These are phyloP conservation scores for Coniochaeta prunicola DNA, from an alignment of 2,329 filamentous ascomycete species.

Conservation along the genomic window DNA sequence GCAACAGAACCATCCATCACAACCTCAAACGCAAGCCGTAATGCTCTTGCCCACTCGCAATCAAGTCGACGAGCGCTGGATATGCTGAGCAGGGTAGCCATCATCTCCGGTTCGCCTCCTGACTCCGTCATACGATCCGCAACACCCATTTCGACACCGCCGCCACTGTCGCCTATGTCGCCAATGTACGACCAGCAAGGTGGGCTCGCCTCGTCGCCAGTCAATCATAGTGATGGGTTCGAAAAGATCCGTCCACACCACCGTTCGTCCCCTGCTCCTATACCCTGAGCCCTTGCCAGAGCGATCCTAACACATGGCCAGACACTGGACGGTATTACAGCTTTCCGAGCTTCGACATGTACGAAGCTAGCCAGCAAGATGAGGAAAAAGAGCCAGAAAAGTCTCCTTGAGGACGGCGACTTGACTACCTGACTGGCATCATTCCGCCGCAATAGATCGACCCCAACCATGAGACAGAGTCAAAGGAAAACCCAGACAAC, in stretches of 20 bases:
- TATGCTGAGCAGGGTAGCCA: conserved; percentile 45
- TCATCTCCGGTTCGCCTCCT: conserved; percentile 35
- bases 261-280: conserved; percentile 10
- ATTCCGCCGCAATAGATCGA: neutral
- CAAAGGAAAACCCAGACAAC: neutral
- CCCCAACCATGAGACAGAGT: neutral
- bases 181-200: conserved; percentile 22
- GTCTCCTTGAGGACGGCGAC: conserved; percentile 15
- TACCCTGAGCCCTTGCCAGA: conserved; percentile 1
- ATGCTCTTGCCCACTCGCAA: conserved; percentile 41
- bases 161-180: conserved; percentile 25
- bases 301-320: conserved; percentile 12
- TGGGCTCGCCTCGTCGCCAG: conserved; percentile 18
- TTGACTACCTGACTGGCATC: neutral
- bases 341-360: conserved; percentile 67
- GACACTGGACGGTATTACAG: conserved; percentile 57
- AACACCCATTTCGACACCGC: conserved; percentile 24
- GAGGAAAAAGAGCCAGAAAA: conserved; percentile 30
- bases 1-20: conserved; percentile 53
- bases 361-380: conserved; percentile 40
- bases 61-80: conserved; percentile 45
- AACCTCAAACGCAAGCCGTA: conserved; percentile 44
- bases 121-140: conserved; percentile 20
- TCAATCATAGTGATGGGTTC: conserved; percentile 17
- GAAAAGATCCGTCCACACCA: conserved; percentile 16